These are phyloP conservation scores for Podaxis rugospora DNA, from an alignment of 768 basidiomycete species.

Conservation along the genomic window DNA sequence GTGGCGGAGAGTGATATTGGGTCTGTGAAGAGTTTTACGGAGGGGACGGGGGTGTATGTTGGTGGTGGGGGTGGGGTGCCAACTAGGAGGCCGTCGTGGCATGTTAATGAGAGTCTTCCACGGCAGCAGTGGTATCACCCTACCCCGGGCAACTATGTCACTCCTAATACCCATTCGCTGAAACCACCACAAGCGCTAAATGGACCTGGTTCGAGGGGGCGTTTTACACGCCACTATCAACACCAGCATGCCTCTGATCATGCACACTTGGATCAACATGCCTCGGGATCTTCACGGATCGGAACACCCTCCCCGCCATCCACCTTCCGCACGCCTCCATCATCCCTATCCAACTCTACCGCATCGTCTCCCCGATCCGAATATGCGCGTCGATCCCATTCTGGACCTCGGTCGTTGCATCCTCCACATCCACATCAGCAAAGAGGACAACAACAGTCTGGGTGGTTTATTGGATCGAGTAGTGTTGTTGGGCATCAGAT, in stretches of 20 bases:
- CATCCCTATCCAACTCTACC: slow-evolving; percentile 7
- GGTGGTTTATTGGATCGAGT: no score
- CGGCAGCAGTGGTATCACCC: slow-evolving; percentile 7
- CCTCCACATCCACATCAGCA: slow-evolving; percentile 16
- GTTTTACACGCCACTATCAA: slow-evolving; percentile 20
- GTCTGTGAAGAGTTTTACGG: slow-evolving; percentile 65
- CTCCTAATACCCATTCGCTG: slow-evolving; percentile 12
- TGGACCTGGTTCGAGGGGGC: slow-evolving; percentile 16
- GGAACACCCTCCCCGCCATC: neutral
- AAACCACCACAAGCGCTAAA: neutral
- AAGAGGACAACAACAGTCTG: no score
- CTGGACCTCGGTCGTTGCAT: neutral
- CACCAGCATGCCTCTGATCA: slow-evolving; percentile 16
- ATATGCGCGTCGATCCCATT: neutral
- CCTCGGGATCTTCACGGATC: neutral
- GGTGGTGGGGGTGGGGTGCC: slow-evolving; percentile 17
- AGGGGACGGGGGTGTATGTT: slow-evolving; percentile 28
- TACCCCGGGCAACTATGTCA: slow-evolving; percentile 8
- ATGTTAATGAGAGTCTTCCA: slow-evolving; percentile 27
- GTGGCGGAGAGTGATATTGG: slow-evolving; percentile 59
- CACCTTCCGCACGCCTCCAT: slow-evolving; percentile 19
- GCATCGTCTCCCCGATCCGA: neutral
- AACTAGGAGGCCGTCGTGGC: slow-evolving; percentile 46
- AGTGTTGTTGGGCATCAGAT: neutral
- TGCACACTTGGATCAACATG: slow-evolving; percentile 4